Conservation (phyloP, 805 yeast genomes). For the Starmerella khaoyaiensis region DNA sequence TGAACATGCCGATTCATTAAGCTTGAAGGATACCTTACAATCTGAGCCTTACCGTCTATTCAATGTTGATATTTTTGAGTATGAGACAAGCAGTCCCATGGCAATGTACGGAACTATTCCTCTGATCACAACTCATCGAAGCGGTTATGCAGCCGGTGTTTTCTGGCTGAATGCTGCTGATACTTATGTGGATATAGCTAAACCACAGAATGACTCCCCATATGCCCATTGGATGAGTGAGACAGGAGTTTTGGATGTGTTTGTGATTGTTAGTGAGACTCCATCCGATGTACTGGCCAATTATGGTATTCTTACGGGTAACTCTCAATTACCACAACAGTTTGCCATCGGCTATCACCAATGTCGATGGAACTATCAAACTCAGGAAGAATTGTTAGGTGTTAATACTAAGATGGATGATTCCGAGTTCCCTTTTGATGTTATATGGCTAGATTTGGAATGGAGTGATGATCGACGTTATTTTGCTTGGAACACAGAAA, state of each 20-base stretch:
- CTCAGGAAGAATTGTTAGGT: conserved; percentile 68
- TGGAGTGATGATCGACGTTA: conserved; percentile 77
- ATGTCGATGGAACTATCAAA: conserved; percentile 94
- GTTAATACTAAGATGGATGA: conserved; percentile 60
- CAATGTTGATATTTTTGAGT: conserved; percentile 93
- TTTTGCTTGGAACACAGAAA: conserved; percentile 74
- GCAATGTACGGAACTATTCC: conserved; percentile 97
- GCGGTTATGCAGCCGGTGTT: conserved; percentile 45
- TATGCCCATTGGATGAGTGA: conserved; percentile 83
- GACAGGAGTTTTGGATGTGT: conserved; percentile 66
- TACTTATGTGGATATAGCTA: conserved; percentile 65
- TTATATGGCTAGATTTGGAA: conserved; percentile 90
- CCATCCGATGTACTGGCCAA: conserved; percentile 44
- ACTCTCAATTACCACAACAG: conserved; percentile 54
- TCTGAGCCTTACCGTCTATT: conserved; percentile 72
- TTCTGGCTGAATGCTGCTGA: conserved; percentile 93
- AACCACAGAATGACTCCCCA: conserved; percentile 24
- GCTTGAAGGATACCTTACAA: conserved; percentile 52
- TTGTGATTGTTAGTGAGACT: conserved; percentile 47
- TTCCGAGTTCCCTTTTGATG: conserved; percentile 68
- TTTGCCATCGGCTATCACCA: conserved; percentile 87
- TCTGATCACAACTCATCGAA: conserved; percentile 56
- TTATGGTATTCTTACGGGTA: conserved; percentile 64
- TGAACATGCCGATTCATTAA: conserved; percentile 78
- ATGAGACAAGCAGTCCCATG: conserved; percentile 64